These are phyloP conservation scores for Tylopilus plumbeoviolaceoides DNA, from an alignment of 768 basidiomycete genomes.

Conservation along the genomic window DNA sequence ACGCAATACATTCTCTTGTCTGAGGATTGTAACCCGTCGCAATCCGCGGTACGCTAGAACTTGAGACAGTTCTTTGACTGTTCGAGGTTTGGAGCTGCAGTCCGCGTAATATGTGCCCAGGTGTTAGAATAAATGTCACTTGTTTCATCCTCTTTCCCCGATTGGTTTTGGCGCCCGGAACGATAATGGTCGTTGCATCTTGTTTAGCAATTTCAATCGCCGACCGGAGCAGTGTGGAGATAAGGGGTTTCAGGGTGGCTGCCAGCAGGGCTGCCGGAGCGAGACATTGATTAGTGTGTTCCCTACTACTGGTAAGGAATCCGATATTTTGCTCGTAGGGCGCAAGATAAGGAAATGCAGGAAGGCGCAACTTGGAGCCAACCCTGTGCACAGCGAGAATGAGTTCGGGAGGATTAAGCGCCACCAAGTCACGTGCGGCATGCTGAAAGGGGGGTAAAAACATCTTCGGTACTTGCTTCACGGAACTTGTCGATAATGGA, in stretches of 20 bases:
- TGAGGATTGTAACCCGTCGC: constrained; percentile 2
- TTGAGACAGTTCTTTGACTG: background rate
- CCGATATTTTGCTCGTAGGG: constrained; percentile 3
- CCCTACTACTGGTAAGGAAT: constrained; percentile 14
- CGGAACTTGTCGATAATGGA: constrained; percentile 1
- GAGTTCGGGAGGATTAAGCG: constrained; percentile 24
- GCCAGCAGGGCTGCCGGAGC: constrained; percentile 38
- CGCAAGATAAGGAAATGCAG: constrained; percentile 17
- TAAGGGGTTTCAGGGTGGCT: constrained; percentile 28
- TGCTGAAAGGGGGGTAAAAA: constrained; percentile 13
- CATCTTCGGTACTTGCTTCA: constrained; percentile 1
- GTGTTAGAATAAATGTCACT: constrained; percentile 32
- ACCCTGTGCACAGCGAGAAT: constrained; percentile 26
- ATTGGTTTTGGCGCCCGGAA: constrained; percentile 13
- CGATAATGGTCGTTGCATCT: constrained; percentile 28
- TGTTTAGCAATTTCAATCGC: constrained; percentile 31
- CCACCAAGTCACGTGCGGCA: constrained; percentile 21
- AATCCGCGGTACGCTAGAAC: background rate
- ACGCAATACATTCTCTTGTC: constrained; percentile 17
- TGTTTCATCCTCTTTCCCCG: constrained; percentile 24
- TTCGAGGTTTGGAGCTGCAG: constrained; percentile 17
- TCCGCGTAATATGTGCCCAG: constrained; percentile 39
- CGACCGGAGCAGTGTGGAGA: constrained; percentile 31
- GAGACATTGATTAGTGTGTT: constrained; percentile 23
- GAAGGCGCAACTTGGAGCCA: constrained; percentile 16